Conservation (phyloP, 2,329 filamentous ascomycete genomes). For the Dactylellina haptotyla region DNA sequence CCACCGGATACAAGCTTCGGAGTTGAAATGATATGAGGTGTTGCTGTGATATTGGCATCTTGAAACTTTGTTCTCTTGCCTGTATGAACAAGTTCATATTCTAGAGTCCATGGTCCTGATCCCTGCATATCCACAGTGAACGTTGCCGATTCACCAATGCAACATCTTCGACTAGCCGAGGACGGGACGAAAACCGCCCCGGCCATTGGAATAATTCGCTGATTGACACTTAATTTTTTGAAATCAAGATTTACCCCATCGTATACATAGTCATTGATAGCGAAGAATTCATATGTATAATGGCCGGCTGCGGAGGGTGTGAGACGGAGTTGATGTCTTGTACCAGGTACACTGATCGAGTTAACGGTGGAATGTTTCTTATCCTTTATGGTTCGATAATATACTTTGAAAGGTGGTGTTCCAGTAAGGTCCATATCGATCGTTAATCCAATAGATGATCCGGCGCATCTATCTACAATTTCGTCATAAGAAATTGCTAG, state of each 20-base stretch:
- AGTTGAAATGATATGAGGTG: conserved; percentile 77
- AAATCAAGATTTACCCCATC: conserved; percentile 71
- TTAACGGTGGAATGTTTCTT: conserved; percentile 68
- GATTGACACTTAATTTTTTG: conserved; percentile 74
- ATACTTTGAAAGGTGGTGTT: conserved; percentile 87
- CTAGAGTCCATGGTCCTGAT: conserved; percentile 85
- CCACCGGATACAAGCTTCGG: conserved; percentile 80
- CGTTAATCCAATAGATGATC: conserved; percentile 87
- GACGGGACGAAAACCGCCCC: conserved; percentile 78
- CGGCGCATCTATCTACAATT: conserved; percentile 93
- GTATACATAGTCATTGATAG: conserved; percentile 85
- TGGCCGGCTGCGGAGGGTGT: conserved; percentile 82
- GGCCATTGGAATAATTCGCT: conserved; percentile 86
- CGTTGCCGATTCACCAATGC: conserved; percentile 81
- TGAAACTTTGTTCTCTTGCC: conserved; percentile 80
- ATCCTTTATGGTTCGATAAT: conserved; percentile 76
- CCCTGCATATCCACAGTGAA: conserved; percentile 80
- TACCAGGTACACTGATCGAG: conserved; percentile 71
- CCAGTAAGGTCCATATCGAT: conserved; percentile 91
- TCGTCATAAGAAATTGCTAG: conserved; percentile 78
- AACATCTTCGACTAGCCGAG: conserved; percentile 72
- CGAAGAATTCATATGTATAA: conserved; percentile 85
- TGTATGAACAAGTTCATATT: conserved; percentile 92
- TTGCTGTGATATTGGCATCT: conserved; percentile 71
- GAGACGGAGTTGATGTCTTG: conserved; percentile 85